Evolutionary conservation across 2,329 filamentous ascomycete genomes (phyloP).

Genomic region (Fusarium incarnatum): DNA sequence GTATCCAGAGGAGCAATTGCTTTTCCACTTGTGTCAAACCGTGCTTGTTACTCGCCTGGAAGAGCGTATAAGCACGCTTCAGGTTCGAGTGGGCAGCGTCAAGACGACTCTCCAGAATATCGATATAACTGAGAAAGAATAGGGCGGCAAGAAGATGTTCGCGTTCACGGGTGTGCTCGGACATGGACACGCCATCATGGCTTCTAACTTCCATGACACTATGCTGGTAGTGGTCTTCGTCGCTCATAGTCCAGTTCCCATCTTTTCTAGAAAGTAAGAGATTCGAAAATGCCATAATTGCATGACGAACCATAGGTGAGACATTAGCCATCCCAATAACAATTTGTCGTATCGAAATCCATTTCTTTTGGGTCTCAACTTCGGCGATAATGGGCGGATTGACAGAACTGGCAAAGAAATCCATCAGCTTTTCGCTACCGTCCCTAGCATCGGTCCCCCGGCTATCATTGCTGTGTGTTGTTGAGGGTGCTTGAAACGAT

Average conservation of each 20-base stretch:
- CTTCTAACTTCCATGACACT: conserved; percentile 51
- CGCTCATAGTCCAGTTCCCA: conserved; percentile 48
- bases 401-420: conserved; percentile 61
- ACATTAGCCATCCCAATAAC: conserved; percentile 60
- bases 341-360: conserved; percentile 61
- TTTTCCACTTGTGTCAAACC: conserved; percentile 57
- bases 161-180: conserved; percentile 48
- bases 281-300: conserved; percentile 64
- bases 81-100: conserved; percentile 62
- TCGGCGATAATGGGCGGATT: conserved; percentile 65
- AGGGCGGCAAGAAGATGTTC: conserved; percentile 62
- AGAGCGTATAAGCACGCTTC: conserved; percentile 60
- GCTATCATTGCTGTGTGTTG: conserved; percentile 38
- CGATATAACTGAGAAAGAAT: conserved; percentile 67
- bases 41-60: conserved; percentile 56
- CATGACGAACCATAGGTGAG: conserved; percentile 60
- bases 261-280: conserved; percentile 55
- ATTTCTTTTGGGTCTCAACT: conserved; percentile 64
- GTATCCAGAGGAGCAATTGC: conserved; percentile 65
- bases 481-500: conserved; percentile 37
- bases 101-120: conserved; percentile 58
- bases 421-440: conserved; percentile 52
- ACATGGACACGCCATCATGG: conserved; percentile 39
- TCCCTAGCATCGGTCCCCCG: conserved; percentile 16
- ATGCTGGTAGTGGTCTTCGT: conserved; percentile 53